These are phyloP conservation scores for Buddleja alternifolia DNA, from an alignment of 257 asterid species.

Conservation along the genomic window DNA sequence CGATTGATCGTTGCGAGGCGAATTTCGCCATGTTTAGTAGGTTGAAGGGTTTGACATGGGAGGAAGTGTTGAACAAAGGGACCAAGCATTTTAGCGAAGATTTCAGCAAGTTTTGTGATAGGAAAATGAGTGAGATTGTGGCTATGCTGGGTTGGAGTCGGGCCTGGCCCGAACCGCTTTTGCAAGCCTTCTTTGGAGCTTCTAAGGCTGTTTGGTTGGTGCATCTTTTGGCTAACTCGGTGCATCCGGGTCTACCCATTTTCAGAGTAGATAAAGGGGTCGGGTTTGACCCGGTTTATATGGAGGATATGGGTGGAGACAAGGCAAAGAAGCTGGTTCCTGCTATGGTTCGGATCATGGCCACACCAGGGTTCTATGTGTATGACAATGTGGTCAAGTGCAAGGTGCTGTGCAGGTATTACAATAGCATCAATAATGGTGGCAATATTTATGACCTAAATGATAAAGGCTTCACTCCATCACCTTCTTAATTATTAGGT, in stretches of 20 bases:
- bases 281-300: constrained; percentile 78
- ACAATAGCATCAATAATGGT: constrained; percentile 40
- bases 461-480: constrained; percentile 55
- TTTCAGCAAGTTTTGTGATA: constrained; percentile 86
- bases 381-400: constrained; percentile 93
- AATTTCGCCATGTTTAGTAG: constrained; percentile 64
- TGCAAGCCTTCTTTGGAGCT: constrained; percentile 90
- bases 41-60: constrained; percentile 80
- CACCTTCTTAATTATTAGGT: constrained; percentile 55
- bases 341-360: constrained; percentile 79
- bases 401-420: constrained; percentile 87
- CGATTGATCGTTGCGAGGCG: constrained; percentile 75
- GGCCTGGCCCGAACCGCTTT: constrained; percentile 94
- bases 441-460: constrained; percentile 26
- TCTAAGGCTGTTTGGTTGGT: constrained; percentile 91
- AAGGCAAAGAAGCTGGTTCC: constrained; percentile 72
- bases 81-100: constrained; percentile 85
- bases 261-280: constrained; percentile 78
- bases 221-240: constrained; percentile 86
- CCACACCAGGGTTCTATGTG: constrained; percentile 91
- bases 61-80: constrained; percentile 80
- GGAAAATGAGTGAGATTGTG: constrained; percentile 95
- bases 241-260: constrained; percentile 78
- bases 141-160: constrained; percentile 90
- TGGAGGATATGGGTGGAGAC: constrained; percentile 95